phyloP scores from a whole-genome alignment of 2,329 filamentous ascomycete genomes.

The Neofusicoccum laricinum region DNA sequence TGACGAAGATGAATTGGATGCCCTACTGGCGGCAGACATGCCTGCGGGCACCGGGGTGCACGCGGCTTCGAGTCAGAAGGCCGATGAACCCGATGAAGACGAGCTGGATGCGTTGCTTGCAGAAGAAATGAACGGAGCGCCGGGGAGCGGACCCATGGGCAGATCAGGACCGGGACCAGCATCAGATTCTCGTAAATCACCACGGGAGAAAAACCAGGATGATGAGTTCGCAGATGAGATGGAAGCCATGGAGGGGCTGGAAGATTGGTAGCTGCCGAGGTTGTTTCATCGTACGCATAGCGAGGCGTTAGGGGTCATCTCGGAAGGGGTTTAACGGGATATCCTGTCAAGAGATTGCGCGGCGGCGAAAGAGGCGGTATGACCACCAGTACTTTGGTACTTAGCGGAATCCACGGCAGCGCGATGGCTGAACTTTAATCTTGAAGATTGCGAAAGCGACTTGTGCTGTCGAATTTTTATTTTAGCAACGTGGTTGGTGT shows the following conservation, averaged over 20 bases:
- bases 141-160: not conserved
- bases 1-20: constrained; percentile 54
- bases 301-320: constrained; percentile 14
- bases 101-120: constrained; percentile 55
- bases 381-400: not conserved
- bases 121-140: constrained; percentile 25
- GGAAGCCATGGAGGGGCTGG: constrained; percentile 39
- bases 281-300: constrained; percentile 17
- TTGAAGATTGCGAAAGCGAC: not conserved
- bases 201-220: constrained; percentile 20
- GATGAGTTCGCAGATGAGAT: constrained; percentile 39
- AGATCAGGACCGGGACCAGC: constrained; percentile 8
- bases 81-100: constrained; percentile 45
- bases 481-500: constrained; percentile 6
- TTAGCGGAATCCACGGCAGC: constrained; percentile 8
- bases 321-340: constrained; percentile 10
- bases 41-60: not conserved
- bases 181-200: constrained; percentile 11
- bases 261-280: constrained; percentile 28
- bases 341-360: constrained; percentile 11
- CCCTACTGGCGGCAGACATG: constrained; percentile 50
- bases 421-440: not conserved
- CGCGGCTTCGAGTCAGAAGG: constrained; percentile 4
- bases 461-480: not conserved
- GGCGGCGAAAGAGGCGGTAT: constrained; percentile 4